Evolutionary conservation across 2,329 filamentous ascomycete species (phyloP), one percentile per base, ranked within the genome.

Genomic region (Sporothrix humicola): DNA sequence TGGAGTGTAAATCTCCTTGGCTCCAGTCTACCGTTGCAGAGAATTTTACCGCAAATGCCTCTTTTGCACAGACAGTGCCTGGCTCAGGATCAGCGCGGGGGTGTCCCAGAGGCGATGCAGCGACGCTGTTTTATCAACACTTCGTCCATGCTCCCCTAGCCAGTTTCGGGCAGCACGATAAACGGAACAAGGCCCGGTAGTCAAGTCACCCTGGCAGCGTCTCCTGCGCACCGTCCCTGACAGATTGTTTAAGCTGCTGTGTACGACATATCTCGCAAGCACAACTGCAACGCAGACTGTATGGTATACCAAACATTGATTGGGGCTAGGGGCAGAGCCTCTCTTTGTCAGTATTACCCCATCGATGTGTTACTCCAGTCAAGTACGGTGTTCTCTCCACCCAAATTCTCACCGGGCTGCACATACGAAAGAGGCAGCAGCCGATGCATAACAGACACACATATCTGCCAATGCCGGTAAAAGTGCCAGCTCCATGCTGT

Each of bases 391-490:
- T 5, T 37, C 59, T 63, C 42, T n/a, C 46, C 46, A 52, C 46
- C 8, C 17, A 17, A 44, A 56, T 7, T 52, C 13, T 15, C n/a
- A n/a, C 63, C 20, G 20, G 63, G 8, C 12, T 42, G 65, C 20
- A 59, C 9, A 44, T 69, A 56, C 52, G 23, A 48, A 73, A 65
- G 69, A 74, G 59, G 70, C 74, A 71, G 76, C 15, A 69, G 73
- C 46, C 48, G 26, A 54, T 76, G 79, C 79, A 79, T 79, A 75
- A 79, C 76, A 76, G 74, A 69, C 73, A 73, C 72, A 77, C 76
- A 77, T 75, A 77, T 78, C 78, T 78, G 76, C 76, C 78, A 79
- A 78, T 79, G 77, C 77, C 77, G 79, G 78, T 75, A 79, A 79
- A 79, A 79, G 75, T 74, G 66, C 56, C 46, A 69, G 56, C 54